Conservation (phyloP, 306 rosid species). For the Malus sylvestris region DNA sequence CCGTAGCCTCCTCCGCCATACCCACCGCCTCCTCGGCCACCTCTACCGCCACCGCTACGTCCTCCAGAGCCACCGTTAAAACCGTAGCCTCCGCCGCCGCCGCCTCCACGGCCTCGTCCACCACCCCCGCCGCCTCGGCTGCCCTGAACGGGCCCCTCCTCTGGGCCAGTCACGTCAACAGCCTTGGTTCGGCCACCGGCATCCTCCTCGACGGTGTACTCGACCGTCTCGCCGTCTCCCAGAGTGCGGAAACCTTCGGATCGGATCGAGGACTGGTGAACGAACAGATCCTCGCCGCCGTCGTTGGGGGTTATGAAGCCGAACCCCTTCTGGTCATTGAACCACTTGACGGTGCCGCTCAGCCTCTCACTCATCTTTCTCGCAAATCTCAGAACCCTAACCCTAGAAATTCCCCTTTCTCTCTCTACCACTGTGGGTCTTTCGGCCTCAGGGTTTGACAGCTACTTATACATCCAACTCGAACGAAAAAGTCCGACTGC, state of each 20-base stretch:
- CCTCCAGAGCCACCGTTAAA: conserved; percentile 12
- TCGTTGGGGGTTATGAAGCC: conserved; percentile 83
- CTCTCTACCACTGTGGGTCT: background rate
- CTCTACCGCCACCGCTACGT: conserved; percentile 9
- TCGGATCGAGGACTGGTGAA: conserved; percentile 72
- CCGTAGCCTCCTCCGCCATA: conserved; percentile 24
- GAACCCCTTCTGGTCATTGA: conserved; percentile 77
- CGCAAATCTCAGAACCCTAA: conserved; percentile 6
- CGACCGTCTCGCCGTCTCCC: conserved; percentile 75
- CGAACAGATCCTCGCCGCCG: conserved; percentile 75
- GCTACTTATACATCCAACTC: conserved; percentile 2
- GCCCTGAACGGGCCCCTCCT: conserved; percentile 52
- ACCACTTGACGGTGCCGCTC: conserved; percentile 85
- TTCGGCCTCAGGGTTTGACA: background rate
- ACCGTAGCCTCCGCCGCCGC: conserved; percentile 16
- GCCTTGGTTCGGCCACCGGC: conserved; percentile 71
- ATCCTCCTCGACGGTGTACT: conserved; percentile 57
- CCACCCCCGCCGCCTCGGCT: conserved; percentile 48
- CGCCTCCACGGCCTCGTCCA: conserved; percentile 11
- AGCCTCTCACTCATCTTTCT: conserved; percentile 42
- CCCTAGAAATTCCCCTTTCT: conserved; percentile 8
- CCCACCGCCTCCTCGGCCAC: conserved; percentile 13
- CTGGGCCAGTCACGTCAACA: conserved; percentile 72
- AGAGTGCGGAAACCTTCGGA: conserved; percentile 74
- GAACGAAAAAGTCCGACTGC: background rate